A percentile compares a stretch with the other conserved stretches of the same genome.
Conservation (phyloP, 345 rosid species). For the Eucalyptus pauciflora region DNA sequence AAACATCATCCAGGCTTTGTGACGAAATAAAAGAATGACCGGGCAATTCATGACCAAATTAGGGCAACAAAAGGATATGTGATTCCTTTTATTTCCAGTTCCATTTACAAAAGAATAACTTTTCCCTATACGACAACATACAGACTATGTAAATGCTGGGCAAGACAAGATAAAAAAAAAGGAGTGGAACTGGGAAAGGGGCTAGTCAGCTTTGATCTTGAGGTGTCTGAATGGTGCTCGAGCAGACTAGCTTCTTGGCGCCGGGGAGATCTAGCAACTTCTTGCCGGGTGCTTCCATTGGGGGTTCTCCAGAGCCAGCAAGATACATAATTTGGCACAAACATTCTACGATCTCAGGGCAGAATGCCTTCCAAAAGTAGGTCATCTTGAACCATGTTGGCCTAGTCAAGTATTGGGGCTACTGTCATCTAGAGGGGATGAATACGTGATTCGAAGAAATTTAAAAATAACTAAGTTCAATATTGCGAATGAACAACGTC, state of each 20-base stretch:
- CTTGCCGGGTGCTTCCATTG: constrained; percentile 8
- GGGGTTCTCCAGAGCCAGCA: neutral
- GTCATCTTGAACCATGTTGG: constrained; percentile 14
- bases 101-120: neutral
- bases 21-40: neutral
- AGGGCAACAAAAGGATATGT: neutral
- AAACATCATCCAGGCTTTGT: neutral
- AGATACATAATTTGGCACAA: neutral
- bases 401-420: constrained; percentile 2
- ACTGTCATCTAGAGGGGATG: too few species aligned
- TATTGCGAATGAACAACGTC: too few species aligned
- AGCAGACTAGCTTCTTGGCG: neutral
- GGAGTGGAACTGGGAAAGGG: neutral
- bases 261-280: neutral
- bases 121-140: neutral
- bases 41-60: neutral
- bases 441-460: too few species aligned
- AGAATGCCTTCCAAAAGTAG: constrained; percentile 17
- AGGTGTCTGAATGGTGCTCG: neutral
- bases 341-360: constrained; percentile 27
- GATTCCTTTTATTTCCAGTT: neutral
- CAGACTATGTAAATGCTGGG: neutral
- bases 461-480: too few species aligned
- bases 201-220: neutral
- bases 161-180: neutral